These are phyloP conservation scores for Aspergillus oerlinghausenensis DNA, from an alignment of 2,329 filamentous ascomycete species.

Conservation along the genomic window DNA sequence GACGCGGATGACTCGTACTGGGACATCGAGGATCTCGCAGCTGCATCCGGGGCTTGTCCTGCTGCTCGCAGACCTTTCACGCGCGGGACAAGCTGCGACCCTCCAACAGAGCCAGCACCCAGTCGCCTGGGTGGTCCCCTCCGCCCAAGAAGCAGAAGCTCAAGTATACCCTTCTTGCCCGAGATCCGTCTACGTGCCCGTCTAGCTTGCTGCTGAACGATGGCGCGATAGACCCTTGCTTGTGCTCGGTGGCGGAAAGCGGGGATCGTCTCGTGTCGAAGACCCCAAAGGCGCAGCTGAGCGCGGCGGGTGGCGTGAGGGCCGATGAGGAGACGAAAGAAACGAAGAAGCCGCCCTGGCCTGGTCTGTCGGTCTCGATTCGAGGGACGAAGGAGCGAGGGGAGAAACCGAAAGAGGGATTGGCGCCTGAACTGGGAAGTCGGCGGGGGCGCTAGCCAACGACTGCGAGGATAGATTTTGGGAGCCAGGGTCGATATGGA, in stretches of 20 bases:
- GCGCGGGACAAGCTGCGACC: constrained; percentile 6
- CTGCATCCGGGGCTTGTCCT: constrained; percentile 14
- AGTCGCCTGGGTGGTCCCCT: constrained; percentile 14
- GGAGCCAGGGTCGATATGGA: constrained; percentile 23
- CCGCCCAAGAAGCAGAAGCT: constrained; percentile 22
- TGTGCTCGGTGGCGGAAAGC: constrained; percentile 66
- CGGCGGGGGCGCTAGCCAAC: constrained; percentile 16
- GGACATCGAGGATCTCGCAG: constrained; percentile 19
- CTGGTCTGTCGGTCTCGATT: constrained; percentile 13
- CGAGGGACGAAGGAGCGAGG: constrained; percentile 10
- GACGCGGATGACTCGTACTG: constrained; percentile 20
- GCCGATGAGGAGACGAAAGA: constrained; percentile 60
- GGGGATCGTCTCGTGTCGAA: constrained; percentile 72
- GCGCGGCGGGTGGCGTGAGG: constrained; percentile 61
- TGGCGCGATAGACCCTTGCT: constrained; percentile 69
- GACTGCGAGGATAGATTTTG: constrained; percentile 15
- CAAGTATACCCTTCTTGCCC: constrained; percentile 19
- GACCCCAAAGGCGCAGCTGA: constrained; percentile 61
- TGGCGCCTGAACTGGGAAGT: constrained; percentile 13
- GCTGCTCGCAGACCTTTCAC: constrained; percentile 12
- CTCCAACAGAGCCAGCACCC: constrained; percentile 3
- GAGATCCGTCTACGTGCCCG: constrained; percentile 44
- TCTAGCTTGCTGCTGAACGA: constrained; percentile 61
- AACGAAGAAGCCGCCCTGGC: constrained; percentile 35
- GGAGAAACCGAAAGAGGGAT: constrained; percentile 10